A percentile compares a stretch with the other conserved stretches of the same genome.
phyloP scores from a whole-genome alignment of 2,329 filamentous ascomycete species.

The Clonostachys solani region DNA sequence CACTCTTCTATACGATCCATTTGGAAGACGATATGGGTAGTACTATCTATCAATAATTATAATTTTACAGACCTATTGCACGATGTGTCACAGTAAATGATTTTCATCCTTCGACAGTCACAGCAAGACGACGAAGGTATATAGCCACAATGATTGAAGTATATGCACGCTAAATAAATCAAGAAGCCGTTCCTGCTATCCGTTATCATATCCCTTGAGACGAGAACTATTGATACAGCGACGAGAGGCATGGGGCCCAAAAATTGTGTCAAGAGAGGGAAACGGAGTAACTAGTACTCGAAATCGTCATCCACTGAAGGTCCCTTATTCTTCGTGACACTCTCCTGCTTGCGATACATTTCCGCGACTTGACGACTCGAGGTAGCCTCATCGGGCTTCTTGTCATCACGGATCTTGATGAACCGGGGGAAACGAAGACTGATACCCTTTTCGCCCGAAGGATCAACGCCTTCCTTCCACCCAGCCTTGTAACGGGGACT shows the following conservation, averaged over 20 bases:
- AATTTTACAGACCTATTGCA: too few relatives aligned
- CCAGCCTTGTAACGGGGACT: constrained; percentile 94
- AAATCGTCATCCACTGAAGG: constrained; percentile 94
- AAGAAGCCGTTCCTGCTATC: too few relatives aligned
- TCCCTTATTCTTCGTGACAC: constrained; percentile 79
- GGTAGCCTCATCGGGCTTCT: constrained; percentile 90
- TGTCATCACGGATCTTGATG: constrained; percentile 88
- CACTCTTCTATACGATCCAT: too few relatives aligned
- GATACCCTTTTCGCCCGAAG: constrained; percentile 70
- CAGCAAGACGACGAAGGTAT: not conserved
- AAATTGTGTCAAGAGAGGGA: too few relatives aligned
- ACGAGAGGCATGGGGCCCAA: too few relatives aligned
- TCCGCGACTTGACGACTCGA: constrained; percentile 82
- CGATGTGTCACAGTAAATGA: too few relatives aligned
- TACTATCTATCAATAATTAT: too few relatives aligned
- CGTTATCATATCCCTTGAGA: too few relatives aligned
- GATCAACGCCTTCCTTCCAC: constrained; percentile 72
- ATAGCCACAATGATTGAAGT: not conserved
- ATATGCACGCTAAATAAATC: too few relatives aligned
- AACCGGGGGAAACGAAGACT: constrained; percentile 89
- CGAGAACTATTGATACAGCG: too few relatives aligned
- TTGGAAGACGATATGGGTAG: too few relatives aligned
- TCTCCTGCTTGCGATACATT: constrained; percentile 96
- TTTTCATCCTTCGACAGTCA: too few relatives aligned
- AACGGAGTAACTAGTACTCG: constrained; percentile 66